A percentile compares a stretch with the other conserved stretches of the same genome.
Conservation (phyloP, 805 yeast species). For the Candida ponderosae region DNA sequence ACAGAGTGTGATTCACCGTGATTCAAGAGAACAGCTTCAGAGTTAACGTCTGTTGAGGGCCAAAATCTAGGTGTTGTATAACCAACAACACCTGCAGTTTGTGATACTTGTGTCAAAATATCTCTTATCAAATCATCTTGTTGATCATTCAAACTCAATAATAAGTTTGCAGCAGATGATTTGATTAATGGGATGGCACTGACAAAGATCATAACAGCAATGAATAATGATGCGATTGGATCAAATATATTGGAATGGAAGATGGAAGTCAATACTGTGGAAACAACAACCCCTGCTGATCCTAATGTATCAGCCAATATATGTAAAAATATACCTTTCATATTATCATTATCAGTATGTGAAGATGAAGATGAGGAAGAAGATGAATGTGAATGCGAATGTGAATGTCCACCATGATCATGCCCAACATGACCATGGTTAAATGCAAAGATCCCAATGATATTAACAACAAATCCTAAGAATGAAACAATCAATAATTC, state of each 20-base stretch:
- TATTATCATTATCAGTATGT: slow-evolving; percentile 48
- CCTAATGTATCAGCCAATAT: slow-evolving; percentile 94
- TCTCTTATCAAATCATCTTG: slow-evolving; percentile 59
- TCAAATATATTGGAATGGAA: slow-evolving; percentile 73
- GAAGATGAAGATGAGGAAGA: slow-evolving; percentile 21
- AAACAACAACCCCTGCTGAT: slow-evolving; percentile 92
- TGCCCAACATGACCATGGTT: slow-evolving; percentile 68
- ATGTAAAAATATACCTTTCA: slow-evolving; percentile 92
- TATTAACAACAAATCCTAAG: slow-evolving; percentile 78
- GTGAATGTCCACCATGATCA: slow-evolving; percentile 30
- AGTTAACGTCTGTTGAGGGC: slow-evolving; percentile 42
- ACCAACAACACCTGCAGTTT: slow-evolving; percentile 73
- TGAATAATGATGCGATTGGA: slow-evolving; percentile 84
- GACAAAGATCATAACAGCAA: slow-evolving; percentile 69
- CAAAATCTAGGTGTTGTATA: slow-evolving; percentile 90
- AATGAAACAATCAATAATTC: slow-evolving; percentile 81
- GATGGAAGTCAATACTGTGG: slow-evolving; percentile 68
- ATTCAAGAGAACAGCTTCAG: slow-evolving; percentile 13
- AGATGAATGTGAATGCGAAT: slow-evolving; percentile 27
- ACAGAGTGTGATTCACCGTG: slow-evolving; percentile 18
- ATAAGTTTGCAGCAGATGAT: slow-evolving; percentile 68
- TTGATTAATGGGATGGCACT: slow-evolving; percentile 81
- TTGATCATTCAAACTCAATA: slow-evolving; percentile 50
- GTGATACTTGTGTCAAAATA: slow-evolving; percentile 58
- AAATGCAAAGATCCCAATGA: slow-evolving; percentile 91